Evolutionary conservation across 208 protist species (phyloP).

Genomic region (Leishmania amazonensis): DNA sequence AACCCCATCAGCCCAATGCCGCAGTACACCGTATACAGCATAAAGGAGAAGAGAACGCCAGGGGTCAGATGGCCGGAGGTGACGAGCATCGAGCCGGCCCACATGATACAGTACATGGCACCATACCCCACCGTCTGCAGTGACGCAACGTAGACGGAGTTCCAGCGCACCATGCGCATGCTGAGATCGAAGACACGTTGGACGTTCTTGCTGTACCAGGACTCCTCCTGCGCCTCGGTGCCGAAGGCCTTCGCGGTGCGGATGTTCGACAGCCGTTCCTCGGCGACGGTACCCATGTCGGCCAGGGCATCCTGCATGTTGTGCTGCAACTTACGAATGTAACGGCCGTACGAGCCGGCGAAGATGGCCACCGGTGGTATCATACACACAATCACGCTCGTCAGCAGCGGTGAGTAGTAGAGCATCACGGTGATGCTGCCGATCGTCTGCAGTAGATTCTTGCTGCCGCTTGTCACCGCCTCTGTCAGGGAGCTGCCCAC

Average conservation of each 20-base stretch:
- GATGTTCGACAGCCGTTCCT: conserved; percentile 82
- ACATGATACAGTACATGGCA: conserved; percentile 87
- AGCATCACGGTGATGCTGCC: conserved; percentile 87
- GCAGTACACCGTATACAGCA: conserved; percentile 92
- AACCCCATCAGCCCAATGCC: conserved; percentile 87
- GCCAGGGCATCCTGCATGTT: conserved; percentile 85
- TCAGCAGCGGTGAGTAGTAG: conserved; percentile 87
- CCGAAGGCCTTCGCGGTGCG: conserved; percentile 86
- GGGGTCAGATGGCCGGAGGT: conserved; percentile 70
- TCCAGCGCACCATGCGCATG: conserved; percentile 75
- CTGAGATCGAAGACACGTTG: conserved; percentile 68
- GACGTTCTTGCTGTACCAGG: conserved; percentile 78
- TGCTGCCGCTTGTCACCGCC: conserved; percentile 76
- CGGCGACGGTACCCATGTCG: conserved; percentile 74
- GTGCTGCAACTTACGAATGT: conserved; percentile 76
- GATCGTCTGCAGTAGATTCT: conserved; percentile 81
- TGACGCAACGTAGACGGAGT: conserved; percentile 75
- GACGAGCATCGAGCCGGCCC: conserved; percentile 87
- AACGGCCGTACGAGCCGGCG: conserved; percentile 83
- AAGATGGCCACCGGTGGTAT: conserved; percentile 86
- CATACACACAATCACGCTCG: conserved; percentile 78
- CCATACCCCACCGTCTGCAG: conserved; percentile 85
- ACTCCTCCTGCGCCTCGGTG: conserved; percentile 61
- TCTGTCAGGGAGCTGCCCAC: conserved; percentile 84
- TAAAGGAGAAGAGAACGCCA: conserved; percentile 88